A percentile compares a stretch with the other conserved stretches of the same genome.
Evolutionary conservation across 2,329 filamentous ascomycete genomes (phyloP).

Genomic region (Dactylellina sp.): DNA sequence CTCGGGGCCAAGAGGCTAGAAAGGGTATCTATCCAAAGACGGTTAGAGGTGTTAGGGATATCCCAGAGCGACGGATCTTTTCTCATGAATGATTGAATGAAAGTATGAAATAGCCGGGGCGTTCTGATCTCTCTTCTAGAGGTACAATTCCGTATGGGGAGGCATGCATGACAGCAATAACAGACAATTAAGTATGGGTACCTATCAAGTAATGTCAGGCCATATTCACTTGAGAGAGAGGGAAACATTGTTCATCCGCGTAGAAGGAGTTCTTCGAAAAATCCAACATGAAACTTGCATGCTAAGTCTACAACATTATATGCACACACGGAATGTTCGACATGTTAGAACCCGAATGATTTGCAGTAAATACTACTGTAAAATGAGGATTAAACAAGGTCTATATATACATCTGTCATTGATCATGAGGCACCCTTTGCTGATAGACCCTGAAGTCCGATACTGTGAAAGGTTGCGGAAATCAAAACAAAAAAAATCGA

Average conservation of each 20-base stretch:
- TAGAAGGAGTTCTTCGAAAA: not conserved
- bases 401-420: constrained; percentile 46
- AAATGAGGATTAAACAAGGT: not conserved
- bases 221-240: too few species aligned
- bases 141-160: too few species aligned
- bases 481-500: not conserved
- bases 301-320: constrained; percentile 22
- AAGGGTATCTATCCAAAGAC: constrained; percentile 8
- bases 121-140: too few species aligned
- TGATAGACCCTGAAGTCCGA: not conserved
- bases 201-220: too few species aligned
- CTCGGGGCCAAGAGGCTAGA: constrained; percentile 17
- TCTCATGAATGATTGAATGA: too few species aligned
- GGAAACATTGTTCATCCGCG: constrained; percentile 37
- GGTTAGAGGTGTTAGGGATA: not conserved
- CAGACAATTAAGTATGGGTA: too few species aligned
- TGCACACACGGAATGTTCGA: constrained; percentile 38
- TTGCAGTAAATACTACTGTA: constrained; percentile 4
- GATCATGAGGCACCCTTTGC: constrained; percentile 36
- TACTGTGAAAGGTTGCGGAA: not conserved
- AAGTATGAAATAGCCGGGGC: too few species aligned
- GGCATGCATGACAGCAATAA: too few species aligned
- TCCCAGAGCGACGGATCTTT: not conserved
- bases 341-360: constrained; percentile 5
- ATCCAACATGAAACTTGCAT: constrained; percentile 11